Evolutionary conservation across 2,329 filamentous ascomycete species (phyloP).

Genomic region (Monilinia laxa): DNA sequence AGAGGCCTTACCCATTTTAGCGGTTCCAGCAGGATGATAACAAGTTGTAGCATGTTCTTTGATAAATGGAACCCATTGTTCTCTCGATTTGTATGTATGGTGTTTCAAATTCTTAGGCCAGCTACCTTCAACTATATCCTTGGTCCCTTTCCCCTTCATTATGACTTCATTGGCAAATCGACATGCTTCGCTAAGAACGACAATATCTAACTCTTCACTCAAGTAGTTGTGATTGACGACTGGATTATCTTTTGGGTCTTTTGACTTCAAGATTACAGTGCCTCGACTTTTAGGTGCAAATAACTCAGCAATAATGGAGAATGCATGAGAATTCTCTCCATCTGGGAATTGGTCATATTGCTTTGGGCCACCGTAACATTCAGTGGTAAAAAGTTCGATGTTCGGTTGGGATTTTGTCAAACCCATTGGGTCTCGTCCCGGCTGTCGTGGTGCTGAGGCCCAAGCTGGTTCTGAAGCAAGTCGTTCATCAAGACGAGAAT

Average conservation of each 20-base stretch:
- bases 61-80: conserved; percentile 59
- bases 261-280: conserved; percentile 50
- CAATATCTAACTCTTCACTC: conserved; percentile 55
- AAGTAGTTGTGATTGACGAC: conserved; percentile 60
- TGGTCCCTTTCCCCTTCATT: conserved; percentile 56
- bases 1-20: conserved; percentile 52
- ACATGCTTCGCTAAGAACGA: conserved; percentile 59
- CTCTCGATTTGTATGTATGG: conserved; percentile 52
- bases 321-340: conserved; percentile 53
- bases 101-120: conserved; percentile 56
- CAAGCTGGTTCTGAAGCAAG: conserved; percentile 55
- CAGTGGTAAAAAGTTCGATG: conserved; percentile 62
- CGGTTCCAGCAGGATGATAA: conserved; percentile 58
- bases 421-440: conserved; percentile 62
- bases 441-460: conserved; percentile 48
- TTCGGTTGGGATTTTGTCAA: conserved; percentile 57
- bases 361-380: conserved; percentile 60
- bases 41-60: conserved; percentile 60
- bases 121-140: conserved; percentile 57
- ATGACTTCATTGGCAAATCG: conserved; percentile 60
- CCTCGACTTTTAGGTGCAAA: conserved; percentile 59
- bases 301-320: conserved; percentile 58
- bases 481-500: conserved; percentile 59
- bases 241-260: conserved; percentile 52
- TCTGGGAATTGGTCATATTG: conserved; percentile 54